Conservation (phyloP, 1,284 basidiomycete genomes). For the Trichosporon coremiiforme region DNA sequence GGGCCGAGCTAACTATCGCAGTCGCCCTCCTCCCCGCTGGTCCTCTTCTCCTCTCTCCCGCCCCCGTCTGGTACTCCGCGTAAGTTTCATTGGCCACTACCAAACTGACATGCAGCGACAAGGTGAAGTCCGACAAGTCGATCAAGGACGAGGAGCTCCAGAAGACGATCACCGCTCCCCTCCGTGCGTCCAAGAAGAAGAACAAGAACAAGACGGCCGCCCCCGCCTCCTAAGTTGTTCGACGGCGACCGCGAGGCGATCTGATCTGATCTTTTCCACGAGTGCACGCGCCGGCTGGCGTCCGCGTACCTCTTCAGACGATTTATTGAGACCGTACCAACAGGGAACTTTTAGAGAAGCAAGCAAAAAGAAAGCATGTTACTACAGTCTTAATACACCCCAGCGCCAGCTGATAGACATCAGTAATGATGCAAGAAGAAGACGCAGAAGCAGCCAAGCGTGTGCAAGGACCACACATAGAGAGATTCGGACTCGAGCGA, state of each 20-base stretch:
- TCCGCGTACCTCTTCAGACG: neutral
- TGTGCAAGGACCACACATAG: neutral
- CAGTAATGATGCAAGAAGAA: neutral
- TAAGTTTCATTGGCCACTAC: constrained; percentile 47
- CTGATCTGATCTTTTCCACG: constrained; percentile 11
- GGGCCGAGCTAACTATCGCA: constrained; percentile 45
- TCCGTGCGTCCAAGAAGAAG: constrained; percentile 89
- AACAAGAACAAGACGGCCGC: constrained; percentile 76
- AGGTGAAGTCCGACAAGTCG: constrained; percentile 77
- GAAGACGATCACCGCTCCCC: constrained; percentile 70
- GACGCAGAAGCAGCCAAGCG: neutral
- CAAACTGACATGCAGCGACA: constrained; percentile 56
- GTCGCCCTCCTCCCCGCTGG: constrained; percentile 83
- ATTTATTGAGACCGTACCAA: constrained; percentile 4
- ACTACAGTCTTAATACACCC: constrained; percentile 1
- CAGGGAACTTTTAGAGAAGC: constrained; percentile 16
- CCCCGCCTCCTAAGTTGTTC: constrained; percentile 23
- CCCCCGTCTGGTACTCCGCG: constrained; percentile 88
- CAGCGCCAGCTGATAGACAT: neutral
- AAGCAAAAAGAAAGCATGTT: neutral
- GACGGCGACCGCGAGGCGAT: neutral
- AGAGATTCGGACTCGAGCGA: no score
- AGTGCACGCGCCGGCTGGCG: constrained; percentile 10
- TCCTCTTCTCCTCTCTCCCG: constrained; percentile 78
- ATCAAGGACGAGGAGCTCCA: constrained; percentile 85